A percentile compares a stretch with the other conserved stretches of the same genome.
These are phyloP conservation scores for Ambrosiella xylebori DNA, from an alignment of 2,329 filamentous ascomycete species.

Conservation along the genomic window DNA sequence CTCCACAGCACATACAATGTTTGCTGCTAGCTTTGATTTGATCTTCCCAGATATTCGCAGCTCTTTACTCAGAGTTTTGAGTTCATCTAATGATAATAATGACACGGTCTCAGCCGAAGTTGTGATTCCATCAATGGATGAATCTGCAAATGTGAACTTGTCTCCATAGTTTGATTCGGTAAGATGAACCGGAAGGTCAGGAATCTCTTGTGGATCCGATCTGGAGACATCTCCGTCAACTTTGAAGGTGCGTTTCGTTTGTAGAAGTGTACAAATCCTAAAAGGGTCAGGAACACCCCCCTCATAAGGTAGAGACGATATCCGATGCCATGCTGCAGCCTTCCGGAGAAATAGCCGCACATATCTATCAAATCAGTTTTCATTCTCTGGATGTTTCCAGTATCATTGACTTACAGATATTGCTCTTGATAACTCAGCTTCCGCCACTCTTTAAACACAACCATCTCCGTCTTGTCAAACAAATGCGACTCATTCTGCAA, in stretches of 20 bases:
- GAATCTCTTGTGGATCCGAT: neutral
- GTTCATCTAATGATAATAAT: conserved; percentile 69
- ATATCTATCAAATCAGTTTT: conserved; percentile 38
- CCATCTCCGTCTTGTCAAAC: conserved; percentile 62
- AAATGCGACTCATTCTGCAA: conserved; percentile 75
- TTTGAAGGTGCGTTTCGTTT: conserved; percentile 27
- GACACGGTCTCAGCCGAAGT: conserved; percentile 70
- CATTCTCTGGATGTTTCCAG: neutral
- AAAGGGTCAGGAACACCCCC: conserved; percentile 64
- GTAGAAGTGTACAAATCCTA: conserved; percentile 46
- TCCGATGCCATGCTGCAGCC: conserved; percentile 76
- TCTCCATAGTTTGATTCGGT: conserved; percentile 27
- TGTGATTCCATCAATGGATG: conserved; percentile 53
- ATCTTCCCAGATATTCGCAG: conserved; percentile 76
- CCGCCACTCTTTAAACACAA: conserved; percentile 63
- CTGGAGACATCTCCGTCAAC: neutral
- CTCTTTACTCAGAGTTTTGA: conserved; percentile 71
- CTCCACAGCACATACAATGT: conserved; percentile 56
- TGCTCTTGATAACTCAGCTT: conserved; percentile 66
- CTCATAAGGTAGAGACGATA: conserved; percentile 60
- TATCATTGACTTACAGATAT: conserved; percentile 49
- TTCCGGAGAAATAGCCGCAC: conserved; percentile 87
- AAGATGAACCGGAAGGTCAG: neutral
- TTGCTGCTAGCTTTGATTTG: conserved; percentile 60
- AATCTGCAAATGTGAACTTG: conserved; percentile 63